Conservation (phyloP, 208 protist species). For the Lotmaria passim region DNA sequence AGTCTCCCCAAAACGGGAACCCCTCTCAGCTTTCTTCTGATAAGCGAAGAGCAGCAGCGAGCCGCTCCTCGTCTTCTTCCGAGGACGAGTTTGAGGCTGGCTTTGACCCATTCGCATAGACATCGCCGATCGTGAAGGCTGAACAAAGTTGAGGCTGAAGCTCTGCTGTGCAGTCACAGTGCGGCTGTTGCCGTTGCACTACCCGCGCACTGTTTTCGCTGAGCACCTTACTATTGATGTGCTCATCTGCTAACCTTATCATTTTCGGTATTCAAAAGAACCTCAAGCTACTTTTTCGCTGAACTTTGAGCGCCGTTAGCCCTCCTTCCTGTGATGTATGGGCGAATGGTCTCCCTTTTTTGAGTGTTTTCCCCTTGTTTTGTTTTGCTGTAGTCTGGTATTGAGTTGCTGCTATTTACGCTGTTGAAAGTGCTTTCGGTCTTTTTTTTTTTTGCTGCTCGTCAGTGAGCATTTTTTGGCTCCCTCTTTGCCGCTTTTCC, state of each 20-base stretch:
- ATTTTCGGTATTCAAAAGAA: too few species aligned
- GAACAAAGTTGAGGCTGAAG: neutral
- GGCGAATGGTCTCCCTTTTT: too few species aligned
- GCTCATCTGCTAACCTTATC: too few species aligned
- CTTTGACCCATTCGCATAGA: constrained; percentile 60
- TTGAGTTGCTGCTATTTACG: constrained; percentile 9
- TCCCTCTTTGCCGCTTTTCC: constrained; percentile 14
- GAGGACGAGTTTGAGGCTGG: constrained; percentile 47
- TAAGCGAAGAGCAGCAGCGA: neutral
- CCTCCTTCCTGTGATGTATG: too few species aligned
- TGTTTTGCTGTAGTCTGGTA: neutral
- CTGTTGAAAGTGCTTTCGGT: neutral
- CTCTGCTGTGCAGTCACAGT: neutral
- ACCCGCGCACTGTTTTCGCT: too few species aligned
- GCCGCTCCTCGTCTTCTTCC: constrained; percentile 14
- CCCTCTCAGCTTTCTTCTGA: neutral
- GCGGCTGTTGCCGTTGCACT: neutral
- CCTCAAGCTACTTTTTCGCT: too few species aligned
- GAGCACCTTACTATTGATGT: too few species aligned
- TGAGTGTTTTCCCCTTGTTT: too few species aligned
- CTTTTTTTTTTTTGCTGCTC: neutral
- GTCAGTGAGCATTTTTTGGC: neutral
- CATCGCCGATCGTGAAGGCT: neutral
- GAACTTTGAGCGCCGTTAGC: too few species aligned
- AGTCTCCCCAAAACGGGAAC: neutral